These are phyloP conservation scores for Marchantia polymorpha DNA, from an alignment of 225 moss, liverwort and hornwort species.

Conservation along the genomic window DNA sequence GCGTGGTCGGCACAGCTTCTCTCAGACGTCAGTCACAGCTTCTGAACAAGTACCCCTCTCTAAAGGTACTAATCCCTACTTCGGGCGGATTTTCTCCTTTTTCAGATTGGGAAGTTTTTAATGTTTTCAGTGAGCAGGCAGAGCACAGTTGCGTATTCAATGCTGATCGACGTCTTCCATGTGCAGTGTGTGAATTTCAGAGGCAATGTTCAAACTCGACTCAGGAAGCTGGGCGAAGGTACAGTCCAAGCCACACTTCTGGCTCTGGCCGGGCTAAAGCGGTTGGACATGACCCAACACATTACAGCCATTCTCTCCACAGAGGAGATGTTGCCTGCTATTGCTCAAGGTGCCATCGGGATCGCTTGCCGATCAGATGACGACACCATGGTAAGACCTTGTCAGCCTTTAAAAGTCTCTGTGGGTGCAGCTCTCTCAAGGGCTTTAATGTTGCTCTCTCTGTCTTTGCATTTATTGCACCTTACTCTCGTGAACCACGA, in stretches of 20 bases:
- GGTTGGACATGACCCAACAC: slow-evolving; percentile 86
- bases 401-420: not conserved
- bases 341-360: slow-evolving; percentile 95
- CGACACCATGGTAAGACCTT: slow-evolving; percentile 57
- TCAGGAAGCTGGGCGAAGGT: slow-evolving; percentile 84
- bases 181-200: slow-evolving; percentile 81
- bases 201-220: slow-evolving; percentile 91
- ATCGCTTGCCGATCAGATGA: slow-evolving; percentile 84
- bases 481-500: not conserved
- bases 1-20: slow-evolving; percentile 89
- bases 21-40: slow-evolving; percentile 88
- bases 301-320: slow-evolving; percentile 70
- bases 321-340: slow-evolving; percentile 94
- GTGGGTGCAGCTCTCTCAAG: too few relatives aligned
- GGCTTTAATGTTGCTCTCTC: too few relatives aligned
- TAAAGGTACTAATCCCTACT: slow-evolving; percentile 45
- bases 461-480: not conserved
- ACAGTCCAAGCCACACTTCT: slow-evolving; percentile 79
- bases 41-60: slow-evolving; percentile 66
- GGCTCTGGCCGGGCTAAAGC: slow-evolving; percentile 86
- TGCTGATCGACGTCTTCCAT: slow-evolving; percentile 15
- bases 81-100: not conserved
- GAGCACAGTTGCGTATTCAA: too few relatives aligned
- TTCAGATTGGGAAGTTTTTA: not conserved
- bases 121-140: not conserved